These are phyloP conservation scores for Actinidia polygama DNA, from an alignment of 179 eudicot species.

Conservation along the genomic window DNA sequence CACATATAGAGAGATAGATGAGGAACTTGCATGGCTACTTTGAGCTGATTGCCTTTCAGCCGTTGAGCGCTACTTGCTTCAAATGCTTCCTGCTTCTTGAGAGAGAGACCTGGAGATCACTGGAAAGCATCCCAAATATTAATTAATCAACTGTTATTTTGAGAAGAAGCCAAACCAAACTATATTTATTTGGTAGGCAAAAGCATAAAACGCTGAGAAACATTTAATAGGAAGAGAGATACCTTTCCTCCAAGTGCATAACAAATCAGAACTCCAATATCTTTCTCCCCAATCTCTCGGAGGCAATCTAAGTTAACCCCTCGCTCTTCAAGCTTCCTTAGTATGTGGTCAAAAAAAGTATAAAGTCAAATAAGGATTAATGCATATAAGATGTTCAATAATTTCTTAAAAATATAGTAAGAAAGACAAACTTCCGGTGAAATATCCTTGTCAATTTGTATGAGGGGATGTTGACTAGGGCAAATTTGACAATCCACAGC, in stretches of 20 bases:
- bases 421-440: conserved; percentile 68
- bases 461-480: conserved; percentile 97
- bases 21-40: too few relatives aligned
- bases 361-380: not conserved
- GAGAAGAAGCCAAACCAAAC: conserved; percentile 22
- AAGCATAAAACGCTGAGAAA: not conserved
- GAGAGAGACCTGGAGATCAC: conserved; percentile 76
- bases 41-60: too few relatives aligned
- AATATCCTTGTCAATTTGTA: conserved; percentile 91
- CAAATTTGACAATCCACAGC: conserved; percentile 98
- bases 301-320: conserved; percentile 87
- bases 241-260: conserved; percentile 96
- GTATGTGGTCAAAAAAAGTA: conserved; percentile 49
- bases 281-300: conserved; percentile 93
- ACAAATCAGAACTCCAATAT: conserved; percentile 91
- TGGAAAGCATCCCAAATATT: conserved; percentile 80
- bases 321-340: conserved; percentile 95
- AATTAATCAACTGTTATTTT: conserved; percentile 74
- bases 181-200: not conserved
- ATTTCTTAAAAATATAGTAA: not conserved
- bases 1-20: too few relatives aligned
- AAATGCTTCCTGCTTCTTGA: too few relatives aligned
- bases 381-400: not conserved
- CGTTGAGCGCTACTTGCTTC: too few relatives aligned
- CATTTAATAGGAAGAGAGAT: conserved; percentile 10